A percentile compares a stretch with the other conserved stretches of the same genome.
Evolutionary conservation across 129 eudicot species (phyloP).

Genomic region (Arctium lappa): DNA sequence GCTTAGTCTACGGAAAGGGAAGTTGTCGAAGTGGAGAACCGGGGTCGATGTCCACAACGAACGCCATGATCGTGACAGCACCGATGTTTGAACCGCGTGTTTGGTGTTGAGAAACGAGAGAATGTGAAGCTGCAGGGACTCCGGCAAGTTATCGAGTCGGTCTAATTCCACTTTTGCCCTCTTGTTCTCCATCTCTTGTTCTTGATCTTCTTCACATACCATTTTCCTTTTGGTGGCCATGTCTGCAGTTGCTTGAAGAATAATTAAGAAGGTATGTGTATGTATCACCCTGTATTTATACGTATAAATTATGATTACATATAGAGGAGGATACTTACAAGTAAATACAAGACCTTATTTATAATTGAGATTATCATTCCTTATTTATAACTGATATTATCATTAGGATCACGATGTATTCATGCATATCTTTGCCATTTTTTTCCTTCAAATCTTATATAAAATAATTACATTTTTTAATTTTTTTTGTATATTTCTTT

Average conservation of each 20-base stretch:
- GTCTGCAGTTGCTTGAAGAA: neutral
- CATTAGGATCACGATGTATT: too few species aligned
- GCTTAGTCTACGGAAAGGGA: neutral
- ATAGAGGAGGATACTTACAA: neutral
- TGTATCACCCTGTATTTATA: too few species aligned
- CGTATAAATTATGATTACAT: too few species aligned
- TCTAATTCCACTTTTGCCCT: neutral
- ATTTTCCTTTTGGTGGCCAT: neutral
- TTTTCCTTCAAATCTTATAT: too few species aligned
- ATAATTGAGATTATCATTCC: neutral
- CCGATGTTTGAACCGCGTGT: neutral
- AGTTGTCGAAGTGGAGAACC: neutral
- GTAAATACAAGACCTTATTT: neutral
- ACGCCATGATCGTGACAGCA: neutral
- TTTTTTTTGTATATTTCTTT: too few species aligned
- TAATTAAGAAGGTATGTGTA: too few species aligned
- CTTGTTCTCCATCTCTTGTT: neutral
- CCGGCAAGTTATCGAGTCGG: neutral
- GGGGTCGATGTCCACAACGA: neutral
- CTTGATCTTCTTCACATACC: neutral
- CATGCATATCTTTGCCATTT: too few species aligned
- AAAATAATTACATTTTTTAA: too few species aligned
- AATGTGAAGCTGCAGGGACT: slow-evolving; percentile 4
- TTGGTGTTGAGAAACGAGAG: neutral
- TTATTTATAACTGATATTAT: too few species aligned